Evolutionary conservation across 192 early-diverging fungal species (phyloP).

Genomic region (Backusella sp.): DNA sequence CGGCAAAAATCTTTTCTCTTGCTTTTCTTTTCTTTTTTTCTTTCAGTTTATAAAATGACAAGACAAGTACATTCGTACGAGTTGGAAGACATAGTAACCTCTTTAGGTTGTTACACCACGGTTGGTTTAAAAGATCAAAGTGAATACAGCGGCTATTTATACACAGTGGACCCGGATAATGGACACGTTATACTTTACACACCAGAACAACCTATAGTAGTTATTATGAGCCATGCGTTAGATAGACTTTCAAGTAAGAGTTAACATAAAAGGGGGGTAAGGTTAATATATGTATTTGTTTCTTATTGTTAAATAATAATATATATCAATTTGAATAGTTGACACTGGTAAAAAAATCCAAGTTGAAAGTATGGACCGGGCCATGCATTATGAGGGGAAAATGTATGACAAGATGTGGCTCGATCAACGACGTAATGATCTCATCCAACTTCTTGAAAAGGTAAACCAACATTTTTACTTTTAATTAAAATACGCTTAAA

Average conservation of each 20-base stretch:
- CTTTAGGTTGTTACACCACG: background rate
- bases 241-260: background rate
- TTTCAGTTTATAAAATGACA: background rate
- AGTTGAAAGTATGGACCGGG: background rate
- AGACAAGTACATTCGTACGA: background rate
- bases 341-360: background rate
- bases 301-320: background rate
- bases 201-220: background rate
- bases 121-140: background rate
- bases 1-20: background rate
- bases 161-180: background rate
- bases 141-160: constrained; percentile 6
- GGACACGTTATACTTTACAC: background rate
- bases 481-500: background rate
- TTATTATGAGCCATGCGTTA: constrained; percentile 1
- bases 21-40: background rate
- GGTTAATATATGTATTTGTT: background rate
- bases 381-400: background rate
- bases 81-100: background rate
- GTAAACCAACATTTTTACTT: background rate
- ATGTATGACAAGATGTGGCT: constrained; percentile 7
- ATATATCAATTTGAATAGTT: background rate
- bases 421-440: background rate
- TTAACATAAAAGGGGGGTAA: background rate
- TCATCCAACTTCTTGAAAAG: constrained; percentile 12